These are phyloP conservation scores for Cutaneotrichosporon cutaneum DNA, from an alignment of 1,284 basidiomycete species.

Conservation along the genomic window DNA sequence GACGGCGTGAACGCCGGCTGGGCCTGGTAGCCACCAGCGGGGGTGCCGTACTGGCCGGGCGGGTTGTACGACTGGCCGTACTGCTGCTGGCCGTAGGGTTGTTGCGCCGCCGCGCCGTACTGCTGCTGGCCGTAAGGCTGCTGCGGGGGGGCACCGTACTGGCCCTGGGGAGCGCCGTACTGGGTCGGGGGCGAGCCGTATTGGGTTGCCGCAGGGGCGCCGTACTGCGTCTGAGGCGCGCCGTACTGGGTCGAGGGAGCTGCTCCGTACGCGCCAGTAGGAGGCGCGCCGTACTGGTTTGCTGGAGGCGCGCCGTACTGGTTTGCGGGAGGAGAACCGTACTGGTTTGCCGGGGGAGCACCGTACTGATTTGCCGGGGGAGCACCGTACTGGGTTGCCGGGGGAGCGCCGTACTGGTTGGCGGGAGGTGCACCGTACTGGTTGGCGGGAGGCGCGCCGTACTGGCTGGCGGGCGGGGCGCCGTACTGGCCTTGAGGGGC, in stretches of 20 bases:
- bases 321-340: conserved; percentile 7
- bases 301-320: conserved; percentile 23
- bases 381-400: conserved; percentile 9
- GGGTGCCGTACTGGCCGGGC: conserved; percentile 18
- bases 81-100: conserved; percentile 12
- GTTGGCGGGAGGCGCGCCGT: conserved; percentile 9
- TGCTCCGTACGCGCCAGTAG: conserved; percentile 22
- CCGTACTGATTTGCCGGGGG: conserved; percentile 20
- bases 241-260: conserved; percentile 22
- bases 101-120: conserved; percentile 24
- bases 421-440: conserved; percentile 16
- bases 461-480: conserved; percentile 8
- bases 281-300: conserved; percentile 20
- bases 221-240: conserved; percentile 15
- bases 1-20: conserved; percentile 20
- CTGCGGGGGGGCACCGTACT: conserved; percentile 23
- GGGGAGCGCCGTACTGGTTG: conserved; percentile 9
- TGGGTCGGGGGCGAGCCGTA: conserved; percentile 24
- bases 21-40: conserved; percentile 7
- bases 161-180: conserved; percentile 23
- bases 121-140: conserved; percentile 16
- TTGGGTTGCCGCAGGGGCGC: conserved; percentile 1
- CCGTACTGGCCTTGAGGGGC: conserved; percentile 22
- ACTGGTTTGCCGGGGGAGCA: conserved; percentile 12
- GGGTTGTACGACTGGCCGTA: conserved; percentile 10